Percentiles rank a stretch among this genome's conserved stretches.
Evolutionary conservation across 2,329 filamentous ascomycete genomes (phyloP).

Genomic region (Botrytis paeoniae): DNA sequence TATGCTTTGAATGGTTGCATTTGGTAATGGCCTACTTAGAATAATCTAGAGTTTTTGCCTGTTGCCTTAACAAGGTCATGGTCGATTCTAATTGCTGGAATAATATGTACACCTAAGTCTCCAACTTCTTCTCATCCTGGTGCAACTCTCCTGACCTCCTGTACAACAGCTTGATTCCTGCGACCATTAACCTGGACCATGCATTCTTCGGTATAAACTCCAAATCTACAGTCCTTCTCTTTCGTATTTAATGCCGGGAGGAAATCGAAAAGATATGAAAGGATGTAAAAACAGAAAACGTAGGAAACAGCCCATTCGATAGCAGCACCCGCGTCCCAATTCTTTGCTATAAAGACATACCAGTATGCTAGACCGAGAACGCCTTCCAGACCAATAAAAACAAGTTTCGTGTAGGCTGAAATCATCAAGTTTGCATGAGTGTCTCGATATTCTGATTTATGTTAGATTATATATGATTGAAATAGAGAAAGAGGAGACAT

Average conservation of each 20-base stretch:
- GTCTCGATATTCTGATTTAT: constrained; percentile 5
- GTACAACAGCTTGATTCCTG: background rate
- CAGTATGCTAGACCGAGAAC: constrained; percentile 80
- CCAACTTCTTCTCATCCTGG: background rate
- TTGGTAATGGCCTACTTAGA: background rate
- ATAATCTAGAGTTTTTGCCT: background rate
- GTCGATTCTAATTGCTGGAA: background rate
- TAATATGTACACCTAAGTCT: background rate
- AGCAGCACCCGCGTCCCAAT: constrained; percentile 67
- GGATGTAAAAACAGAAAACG: constrained; percentile 81
- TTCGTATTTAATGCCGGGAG: constrained; percentile 56
- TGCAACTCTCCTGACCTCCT: background rate
- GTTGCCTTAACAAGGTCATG: background rate
- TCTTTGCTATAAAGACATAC: constrained; percentile 67
- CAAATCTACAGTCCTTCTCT: constrained; percentile 14
- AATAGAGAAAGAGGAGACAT: constrained; percentile 32
- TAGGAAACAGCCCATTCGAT: constrained; percentile 77
- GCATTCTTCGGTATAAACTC: constrained; percentile 1
- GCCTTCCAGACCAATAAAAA: constrained; percentile 76
- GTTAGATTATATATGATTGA: background rate
- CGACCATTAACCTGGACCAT: constrained; percentile 1
- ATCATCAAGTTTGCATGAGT: constrained; percentile 40
- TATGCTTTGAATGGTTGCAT: background rate
- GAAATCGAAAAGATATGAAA: constrained; percentile 83
- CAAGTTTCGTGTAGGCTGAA: constrained; percentile 69